phyloP scores from a whole-genome alignment of 1,284 basidiomycete genomes.

The Pterula multifida region DNA sequence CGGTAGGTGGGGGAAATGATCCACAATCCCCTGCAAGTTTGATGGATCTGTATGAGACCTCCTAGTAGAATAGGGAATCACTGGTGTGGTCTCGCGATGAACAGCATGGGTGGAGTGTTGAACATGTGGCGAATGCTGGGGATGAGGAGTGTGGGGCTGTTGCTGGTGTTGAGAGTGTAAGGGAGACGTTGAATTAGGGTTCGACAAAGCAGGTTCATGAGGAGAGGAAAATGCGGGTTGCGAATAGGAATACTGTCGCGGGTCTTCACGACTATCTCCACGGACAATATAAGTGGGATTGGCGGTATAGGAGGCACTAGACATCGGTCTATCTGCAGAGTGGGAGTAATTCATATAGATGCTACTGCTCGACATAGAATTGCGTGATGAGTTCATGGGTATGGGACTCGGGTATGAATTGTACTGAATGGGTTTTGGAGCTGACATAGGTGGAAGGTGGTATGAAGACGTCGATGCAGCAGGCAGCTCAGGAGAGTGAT shows the following conservation, averaged over 20 bases:
- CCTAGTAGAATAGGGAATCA: constrained; percentile 35
- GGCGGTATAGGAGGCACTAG: constrained; percentile 18
- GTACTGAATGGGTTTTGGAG: constrained; percentile 23
- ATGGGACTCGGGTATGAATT: constrained; percentile 22
- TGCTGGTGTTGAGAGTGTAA: constrained; percentile 19
- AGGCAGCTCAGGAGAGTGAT: constrained; percentile 29
- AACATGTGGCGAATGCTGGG: constrained; percentile 11
- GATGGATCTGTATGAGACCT: constrained; percentile 5
- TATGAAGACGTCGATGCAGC: constrained; percentile 24
- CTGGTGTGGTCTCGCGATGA: not conserved
- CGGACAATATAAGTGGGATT: constrained; percentile 26
- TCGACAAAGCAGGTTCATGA: constrained; percentile 21
- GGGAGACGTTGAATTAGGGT: constrained; percentile 20
- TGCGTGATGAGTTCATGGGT: constrained; percentile 23
- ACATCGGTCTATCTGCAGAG: constrained; percentile 27
- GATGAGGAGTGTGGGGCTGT: constrained; percentile 20
- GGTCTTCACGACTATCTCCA: constrained; percentile 26
- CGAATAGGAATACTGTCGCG: constrained; percentile 29
- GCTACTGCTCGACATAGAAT: constrained; percentile 19
- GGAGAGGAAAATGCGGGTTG: constrained; percentile 23
- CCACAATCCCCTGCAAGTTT: constrained; percentile 26
- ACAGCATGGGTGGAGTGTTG: not conserved
- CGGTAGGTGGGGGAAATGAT: constrained; percentile 28
- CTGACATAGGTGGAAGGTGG: constrained; percentile 29
- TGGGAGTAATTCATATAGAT: constrained; percentile 30